Conservation (phyloP, 2,329 filamentous ascomycete species). For the Nemania sp. region DNA sequence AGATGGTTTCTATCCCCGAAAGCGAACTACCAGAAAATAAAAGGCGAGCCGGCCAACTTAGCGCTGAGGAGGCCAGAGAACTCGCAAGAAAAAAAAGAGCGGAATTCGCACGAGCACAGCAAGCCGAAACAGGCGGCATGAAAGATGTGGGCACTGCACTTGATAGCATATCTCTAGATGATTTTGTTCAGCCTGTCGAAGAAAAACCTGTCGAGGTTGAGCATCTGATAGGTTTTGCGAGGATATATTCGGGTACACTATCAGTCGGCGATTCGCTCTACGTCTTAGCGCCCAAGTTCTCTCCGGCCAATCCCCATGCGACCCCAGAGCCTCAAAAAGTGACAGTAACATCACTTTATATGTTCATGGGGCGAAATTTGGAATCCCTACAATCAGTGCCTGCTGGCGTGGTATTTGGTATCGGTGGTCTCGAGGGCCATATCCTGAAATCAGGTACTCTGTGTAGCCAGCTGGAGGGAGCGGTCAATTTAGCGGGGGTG, state of each 20-base stretch:
- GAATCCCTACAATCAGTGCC: constrained; percentile 87
- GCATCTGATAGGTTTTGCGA: constrained; percentile 92
- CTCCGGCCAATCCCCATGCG: constrained; percentile 79
- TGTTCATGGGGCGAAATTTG: constrained; percentile 93
- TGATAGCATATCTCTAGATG: constrained; percentile 69
- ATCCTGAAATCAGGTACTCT: constrained; percentile 97
- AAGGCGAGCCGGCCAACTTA: constrained; percentile 77
- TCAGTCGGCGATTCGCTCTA: constrained; percentile 92
- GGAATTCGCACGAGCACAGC: constrained; percentile 85
- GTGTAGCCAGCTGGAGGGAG: constrained; percentile 86
- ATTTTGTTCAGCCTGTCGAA: constrained; percentile 59
- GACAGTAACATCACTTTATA: constrained; percentile 87
- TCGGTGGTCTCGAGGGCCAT: constrained; percentile 89
- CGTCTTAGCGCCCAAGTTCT: constrained; percentile 93
- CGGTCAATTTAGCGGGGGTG: constrained; percentile 90
- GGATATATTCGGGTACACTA: constrained; percentile 91
- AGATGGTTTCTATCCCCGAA: constrained; percentile 95
- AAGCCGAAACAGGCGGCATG: constrained; percentile 64
- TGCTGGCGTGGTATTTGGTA: constrained; percentile 94
- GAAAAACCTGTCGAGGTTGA: constrained; percentile 79
- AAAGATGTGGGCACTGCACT: constrained; percentile 71
- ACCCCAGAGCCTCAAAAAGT: constrained; percentile 82
- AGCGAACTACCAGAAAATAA: constrained; percentile 93
- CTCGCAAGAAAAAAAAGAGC: constrained; percentile 88
- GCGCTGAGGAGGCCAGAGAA: constrained; percentile 89